Evolutionary conservation across 1,284 basidiomycete genomes (phyloP).

Genomic region (Cutaneotrichosporon cutaneum): DNA sequence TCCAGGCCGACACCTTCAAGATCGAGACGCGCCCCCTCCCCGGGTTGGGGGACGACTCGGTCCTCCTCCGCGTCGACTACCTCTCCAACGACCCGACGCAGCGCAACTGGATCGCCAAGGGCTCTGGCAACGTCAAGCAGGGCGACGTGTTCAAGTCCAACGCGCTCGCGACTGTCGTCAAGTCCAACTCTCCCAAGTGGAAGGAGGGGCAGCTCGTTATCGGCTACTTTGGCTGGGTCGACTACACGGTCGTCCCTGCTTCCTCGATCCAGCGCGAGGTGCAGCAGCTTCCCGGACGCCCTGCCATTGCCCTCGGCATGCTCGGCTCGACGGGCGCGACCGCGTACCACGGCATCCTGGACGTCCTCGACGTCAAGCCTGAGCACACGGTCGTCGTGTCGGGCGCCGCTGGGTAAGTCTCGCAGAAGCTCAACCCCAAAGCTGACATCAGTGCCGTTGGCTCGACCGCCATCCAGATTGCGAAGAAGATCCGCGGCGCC

Average conservation of each 20-base stretch:
- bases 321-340: constrained; percentile 40
- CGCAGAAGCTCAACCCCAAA: too few species aligned
- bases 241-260: constrained; percentile 34
- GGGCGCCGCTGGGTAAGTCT: constrained; percentile 47
- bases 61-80: constrained; percentile 32
- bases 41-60: constrained; percentile 31
- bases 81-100: constrained; percentile 44
- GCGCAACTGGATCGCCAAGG: constrained; percentile 32
- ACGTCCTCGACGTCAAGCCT: constrained; percentile 43
- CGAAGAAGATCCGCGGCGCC: constrained; percentile 52
- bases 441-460: constrained; percentile 36
- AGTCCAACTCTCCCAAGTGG: constrained; percentile 28
- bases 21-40: constrained; percentile 26
- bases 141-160: constrained; percentile 18
- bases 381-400: constrained; percentile 51
- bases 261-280: neutral
- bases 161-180: constrained; percentile 31
- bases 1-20: constrained; percentile 30
- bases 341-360: constrained; percentile 44
- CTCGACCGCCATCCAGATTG: constrained; percentile 42
- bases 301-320: constrained; percentile 25
- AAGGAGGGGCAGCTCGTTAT: constrained; percentile 33
- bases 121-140: neutral
- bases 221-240: constrained; percentile 32
- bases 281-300: constrained; percentile 2